Percentiles rank a stretch among this genome's conserved stretches.
Evolutionary conservation across 1,284 basidiomycete genomes (phyloP).

Genomic region (Leccinum griseonigrum): DNA sequence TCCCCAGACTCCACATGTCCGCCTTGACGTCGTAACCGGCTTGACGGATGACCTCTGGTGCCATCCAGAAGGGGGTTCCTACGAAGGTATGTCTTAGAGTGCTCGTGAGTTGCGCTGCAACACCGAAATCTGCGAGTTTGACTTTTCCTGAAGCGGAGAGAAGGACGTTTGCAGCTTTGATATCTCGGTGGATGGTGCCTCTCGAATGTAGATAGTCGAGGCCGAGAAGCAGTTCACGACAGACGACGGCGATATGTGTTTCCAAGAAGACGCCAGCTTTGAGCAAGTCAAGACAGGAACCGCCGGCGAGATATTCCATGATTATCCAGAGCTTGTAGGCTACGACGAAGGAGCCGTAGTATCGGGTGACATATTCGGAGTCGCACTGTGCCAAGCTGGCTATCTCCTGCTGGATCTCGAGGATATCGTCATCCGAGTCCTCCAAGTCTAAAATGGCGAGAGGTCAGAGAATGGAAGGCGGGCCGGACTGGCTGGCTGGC

Average conservation of each 20-base stretch:
- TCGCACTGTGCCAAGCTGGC: conserved; percentile 94
- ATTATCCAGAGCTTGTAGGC: conserved; percentile 99
- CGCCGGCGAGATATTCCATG: conserved; percentile 98
- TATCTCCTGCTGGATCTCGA: conserved; percentile 98
- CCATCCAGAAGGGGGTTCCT: conserved; percentile 98
- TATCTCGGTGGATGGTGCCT: conserved; percentile 96
- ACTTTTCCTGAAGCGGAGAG: conserved; percentile 89
- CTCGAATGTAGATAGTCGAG: conserved; percentile 94
- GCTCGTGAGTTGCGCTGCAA: conserved; percentile 88
- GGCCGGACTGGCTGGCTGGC: conserved; percentile 1
- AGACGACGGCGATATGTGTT: conserved; percentile 90
- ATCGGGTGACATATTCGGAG: conserved; percentile 93
- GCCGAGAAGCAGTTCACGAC: conserved; percentile 90
- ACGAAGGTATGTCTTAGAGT: conserved; percentile 93
- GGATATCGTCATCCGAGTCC: conserved; percentile 92
- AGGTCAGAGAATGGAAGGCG: conserved; percentile 3
- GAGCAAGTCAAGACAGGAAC: conserved; percentile 95
- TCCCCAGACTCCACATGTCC: conserved; percentile 96
- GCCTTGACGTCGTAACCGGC: conserved; percentile 96
- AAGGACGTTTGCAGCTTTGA: conserved; percentile 97
- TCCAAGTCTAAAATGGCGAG: conserved; percentile 59
- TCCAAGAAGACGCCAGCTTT: conserved; percentile 91
- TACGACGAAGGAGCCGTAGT: conserved; percentile 96
- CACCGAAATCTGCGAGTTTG: conserved; percentile 97
- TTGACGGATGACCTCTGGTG: conserved; percentile 95